These are phyloP conservation scores for Spergularia bocconei DNA, from an alignment of 148 eudicot genomes.

Conservation along the genomic window DNA sequence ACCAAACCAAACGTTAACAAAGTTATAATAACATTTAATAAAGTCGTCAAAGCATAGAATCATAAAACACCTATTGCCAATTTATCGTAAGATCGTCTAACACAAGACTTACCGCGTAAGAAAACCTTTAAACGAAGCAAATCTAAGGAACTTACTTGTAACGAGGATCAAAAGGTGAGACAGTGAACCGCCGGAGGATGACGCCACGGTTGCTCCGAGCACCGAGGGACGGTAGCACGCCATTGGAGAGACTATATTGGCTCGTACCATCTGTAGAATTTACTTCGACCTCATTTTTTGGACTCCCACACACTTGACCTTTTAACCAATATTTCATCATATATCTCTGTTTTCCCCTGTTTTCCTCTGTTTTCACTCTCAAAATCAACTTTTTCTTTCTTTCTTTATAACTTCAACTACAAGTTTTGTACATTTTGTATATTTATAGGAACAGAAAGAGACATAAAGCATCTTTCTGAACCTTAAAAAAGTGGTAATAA, in stretches of 20 bases:
- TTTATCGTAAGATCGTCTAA: too few relatives aligned
- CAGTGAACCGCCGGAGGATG: constrained; percentile 36
- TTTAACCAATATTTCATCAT: constrained; percentile 5
- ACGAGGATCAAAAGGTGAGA: constrained; percentile 53
- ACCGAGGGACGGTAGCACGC: constrained; percentile 74
- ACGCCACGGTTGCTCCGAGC: constrained; percentile 42
- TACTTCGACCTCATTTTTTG: neutral
- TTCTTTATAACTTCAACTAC: neutral
- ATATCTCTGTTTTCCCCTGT: too few relatives aligned
- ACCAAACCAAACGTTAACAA: too few relatives aligned
- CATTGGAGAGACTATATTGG: constrained; percentile 42
- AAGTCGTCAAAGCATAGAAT: too few relatives aligned
- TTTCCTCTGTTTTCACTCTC: neutral
- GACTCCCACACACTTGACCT: constrained; percentile 4
- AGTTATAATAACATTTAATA: too few relatives aligned
- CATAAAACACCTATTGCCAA: too few relatives aligned
- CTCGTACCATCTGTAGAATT: constrained; percentile 32
- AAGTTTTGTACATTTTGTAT: neutral
- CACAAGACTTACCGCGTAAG: too few relatives aligned
- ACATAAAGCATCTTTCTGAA: neutral
- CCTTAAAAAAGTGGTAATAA: neutral
- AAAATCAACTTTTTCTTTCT: neutral
- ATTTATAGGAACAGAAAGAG: constrained; percentile 1
- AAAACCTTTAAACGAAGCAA: too few relatives aligned
- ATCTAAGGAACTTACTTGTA: constrained; percentile 35